Conservation (phyloP, 768 basidiomycete species). For the Mycena galericulata region DNA sequence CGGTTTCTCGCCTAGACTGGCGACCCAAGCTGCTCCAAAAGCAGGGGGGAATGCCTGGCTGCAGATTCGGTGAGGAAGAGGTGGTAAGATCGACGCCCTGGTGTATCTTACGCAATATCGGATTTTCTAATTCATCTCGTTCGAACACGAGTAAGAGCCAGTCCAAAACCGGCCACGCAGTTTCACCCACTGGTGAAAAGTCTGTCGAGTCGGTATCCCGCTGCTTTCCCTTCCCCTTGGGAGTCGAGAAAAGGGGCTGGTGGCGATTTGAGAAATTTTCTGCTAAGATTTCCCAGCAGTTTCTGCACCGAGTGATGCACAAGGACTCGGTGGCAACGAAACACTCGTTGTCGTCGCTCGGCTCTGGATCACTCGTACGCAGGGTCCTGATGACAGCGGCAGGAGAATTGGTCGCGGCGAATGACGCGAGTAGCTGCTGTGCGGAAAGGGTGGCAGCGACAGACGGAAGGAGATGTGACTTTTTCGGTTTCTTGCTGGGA, state of each 20-base stretch:
- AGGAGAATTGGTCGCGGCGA: constrained; percentile 68
- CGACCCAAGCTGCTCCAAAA: constrained; percentile 66
- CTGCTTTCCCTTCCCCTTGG: constrained; percentile 51
- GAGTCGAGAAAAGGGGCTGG: constrained; percentile 41
- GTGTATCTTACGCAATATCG: constrained; percentile 24
- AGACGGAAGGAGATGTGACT: constrained; percentile 53
- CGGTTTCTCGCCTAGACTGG: constrained; percentile 67
- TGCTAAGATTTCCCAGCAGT: constrained; percentile 72
- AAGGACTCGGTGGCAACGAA: constrained; percentile 65
- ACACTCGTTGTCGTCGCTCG: constrained; percentile 56
- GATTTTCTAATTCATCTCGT: constrained; percentile 61
- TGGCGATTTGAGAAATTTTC: constrained; percentile 62
- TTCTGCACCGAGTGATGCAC: constrained; percentile 64
- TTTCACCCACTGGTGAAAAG: constrained; percentile 60
- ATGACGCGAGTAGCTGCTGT: constrained; percentile 65
- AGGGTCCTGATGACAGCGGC: constrained; percentile 64
- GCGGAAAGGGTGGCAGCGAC: constrained; percentile 63
- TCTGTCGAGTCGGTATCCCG: constrained; percentile 44
- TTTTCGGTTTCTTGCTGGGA: constrained; percentile 61
- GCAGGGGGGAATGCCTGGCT: constrained; percentile 60
- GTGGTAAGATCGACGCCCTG: constrained; percentile 1
- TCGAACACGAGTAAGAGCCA: constrained; percentile 79
- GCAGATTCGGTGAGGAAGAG: constrained; percentile 1
- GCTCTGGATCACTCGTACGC: constrained; percentile 45
- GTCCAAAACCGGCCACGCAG: constrained; percentile 79